Evolutionary conservation across 495 filamentous ascomycete species (phyloP), one percentile per base, ranked within the genome.

Genomic region (Penicillium parvum): DNA sequence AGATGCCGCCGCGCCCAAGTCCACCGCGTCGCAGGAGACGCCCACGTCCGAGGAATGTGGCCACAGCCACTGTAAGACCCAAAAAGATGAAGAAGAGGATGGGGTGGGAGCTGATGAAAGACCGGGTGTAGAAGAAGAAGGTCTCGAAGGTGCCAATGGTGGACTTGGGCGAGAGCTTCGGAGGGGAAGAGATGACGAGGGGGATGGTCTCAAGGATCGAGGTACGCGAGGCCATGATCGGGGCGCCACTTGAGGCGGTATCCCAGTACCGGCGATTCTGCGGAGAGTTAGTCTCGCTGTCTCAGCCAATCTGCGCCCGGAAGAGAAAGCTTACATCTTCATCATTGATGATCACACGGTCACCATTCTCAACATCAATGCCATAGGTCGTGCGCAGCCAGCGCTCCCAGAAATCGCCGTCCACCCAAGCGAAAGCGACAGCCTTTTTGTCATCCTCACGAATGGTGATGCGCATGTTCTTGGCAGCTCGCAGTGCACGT

Each of bases 381-480:
- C 94, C 92, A 60, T 95, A 98, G 0, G 90, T 96, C 12, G 82
- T 92, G 32, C 89, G 75, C 40, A 98, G 81, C 92, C 92, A 98
- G 26, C 91, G 77, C 61, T 96, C 90, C 92, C 92, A 98, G 64
- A 97, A 96, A 16, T 88, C 80, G 35, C 90, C 90, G 63, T 98
- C 92, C 6, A 97, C 88, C 94, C 94, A 97, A n/a, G 94, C 92
- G 68, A 98, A 98, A 3, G 82, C 76, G 17, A 96, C 88, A 53
- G 92, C 83, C 64, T 92, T 95, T 54, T 84, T 84, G 57, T 88
- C 82, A 40, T 87, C 76, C 55, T 86, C 81, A 48, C 90, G 82
- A 74, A 96, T 91, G 43, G 85, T 86, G 57, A 97, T 90, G 5
- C 81, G 77, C 63, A 94, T 95, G 48, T 80, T 85, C 73, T 98